phyloP scores from a whole-genome alignment of 768 basidiomycete genomes.

The Coprinopsis strossmayeri region DNA sequence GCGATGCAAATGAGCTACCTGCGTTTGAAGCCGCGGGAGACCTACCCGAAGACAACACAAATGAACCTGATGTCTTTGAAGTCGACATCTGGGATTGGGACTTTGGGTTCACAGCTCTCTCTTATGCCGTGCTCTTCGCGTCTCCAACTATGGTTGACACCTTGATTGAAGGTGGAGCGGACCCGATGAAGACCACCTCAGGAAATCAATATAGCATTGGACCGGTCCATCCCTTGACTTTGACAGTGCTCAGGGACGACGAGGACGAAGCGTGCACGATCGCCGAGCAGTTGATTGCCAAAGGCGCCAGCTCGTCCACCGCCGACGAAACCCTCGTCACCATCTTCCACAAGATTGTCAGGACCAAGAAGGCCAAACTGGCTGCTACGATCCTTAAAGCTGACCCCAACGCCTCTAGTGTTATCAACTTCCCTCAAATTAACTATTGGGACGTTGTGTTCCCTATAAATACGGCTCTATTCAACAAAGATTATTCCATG shows the following conservation, averaged over 20 bases:
- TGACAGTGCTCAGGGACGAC: slow-evolving; percentile 34
- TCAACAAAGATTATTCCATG: slow-evolving; percentile 25
- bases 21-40: slow-evolving; percentile 23
- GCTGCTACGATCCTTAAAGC: slow-evolving; percentile 33
- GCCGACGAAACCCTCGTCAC: slow-evolving; percentile 31
- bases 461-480: slow-evolving; percentile 32
- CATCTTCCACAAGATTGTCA: slow-evolving; percentile 34
- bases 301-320: slow-evolving; percentile 35
- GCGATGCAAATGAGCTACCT: slow-evolving; percentile 10
- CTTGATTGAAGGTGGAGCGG: slow-evolving; percentile 42
- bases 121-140: slow-evolving; percentile 43
- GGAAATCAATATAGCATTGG: slow-evolving; percentile 16
- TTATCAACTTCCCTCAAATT: slow-evolving; percentile 32
- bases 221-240: slow-evolving; percentile 30
- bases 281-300: slow-evolving; percentile 32
- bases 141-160: slow-evolving; percentile 37
- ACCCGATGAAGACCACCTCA: slow-evolving; percentile 30
- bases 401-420: slow-evolving; percentile 32
- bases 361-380: slow-evolving; percentile 28
- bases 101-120: slow-evolving; percentile 44
- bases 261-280: slow-evolving; percentile 33
- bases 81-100: slow-evolving; percentile 55
- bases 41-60: slow-evolving; percentile 41
- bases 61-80: slow-evolving; percentile 50
- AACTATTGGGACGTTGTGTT: slow-evolving; percentile 21